phyloP scores from a whole-genome alignment of 169 alveolate species.

The Cryptosporidium sp. region DNA sequence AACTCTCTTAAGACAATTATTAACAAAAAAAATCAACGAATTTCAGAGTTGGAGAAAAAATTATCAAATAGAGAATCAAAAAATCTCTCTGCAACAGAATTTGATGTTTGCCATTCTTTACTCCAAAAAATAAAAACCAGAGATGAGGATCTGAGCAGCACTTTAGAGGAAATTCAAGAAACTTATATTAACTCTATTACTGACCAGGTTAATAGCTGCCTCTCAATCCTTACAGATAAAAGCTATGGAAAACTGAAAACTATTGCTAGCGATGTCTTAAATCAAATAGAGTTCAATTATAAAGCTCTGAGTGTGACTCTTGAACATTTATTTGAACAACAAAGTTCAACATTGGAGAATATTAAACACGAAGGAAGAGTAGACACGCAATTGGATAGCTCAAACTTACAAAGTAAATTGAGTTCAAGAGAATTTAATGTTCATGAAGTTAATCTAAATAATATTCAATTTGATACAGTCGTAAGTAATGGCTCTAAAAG shows the following conservation, averaged over 20 bases:
- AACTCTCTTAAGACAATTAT: constrained; percentile 43
- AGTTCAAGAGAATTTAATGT: background rate
- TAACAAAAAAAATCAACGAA: constrained; percentile 53
- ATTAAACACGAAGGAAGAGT: constrained; percentile 11
- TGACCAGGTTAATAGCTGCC: constrained; percentile 1
- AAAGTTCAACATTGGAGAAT: constrained; percentile 33
- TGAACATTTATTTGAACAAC: constrained; percentile 55
- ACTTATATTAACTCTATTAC: background rate
- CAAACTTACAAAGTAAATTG: background rate
- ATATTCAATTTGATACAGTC: background rate
- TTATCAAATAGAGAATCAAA: background rate
- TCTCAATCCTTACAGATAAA: constrained; percentile 19
- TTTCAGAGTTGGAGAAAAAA: constrained; percentile 33
- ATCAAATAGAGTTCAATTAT: constrained; percentile 72
- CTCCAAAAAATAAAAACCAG: constrained; percentile 28
- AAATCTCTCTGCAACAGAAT: background rate
- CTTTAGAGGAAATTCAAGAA: constrained; percentile 38
- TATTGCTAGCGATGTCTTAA: constrained; percentile 25
- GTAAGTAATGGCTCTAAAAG: background rate
- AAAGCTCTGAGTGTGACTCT: constrained; percentile 61
- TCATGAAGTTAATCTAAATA: background rate
- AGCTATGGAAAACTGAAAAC: constrained; percentile 18
- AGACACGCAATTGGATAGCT: constrained; percentile 2
- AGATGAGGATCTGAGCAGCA: background rate
- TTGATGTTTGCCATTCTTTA: background rate